phyloP scores from a whole-genome alignment of 2,329 filamentous ascomycete species.

The Davidsoniella virescens region DNA sequence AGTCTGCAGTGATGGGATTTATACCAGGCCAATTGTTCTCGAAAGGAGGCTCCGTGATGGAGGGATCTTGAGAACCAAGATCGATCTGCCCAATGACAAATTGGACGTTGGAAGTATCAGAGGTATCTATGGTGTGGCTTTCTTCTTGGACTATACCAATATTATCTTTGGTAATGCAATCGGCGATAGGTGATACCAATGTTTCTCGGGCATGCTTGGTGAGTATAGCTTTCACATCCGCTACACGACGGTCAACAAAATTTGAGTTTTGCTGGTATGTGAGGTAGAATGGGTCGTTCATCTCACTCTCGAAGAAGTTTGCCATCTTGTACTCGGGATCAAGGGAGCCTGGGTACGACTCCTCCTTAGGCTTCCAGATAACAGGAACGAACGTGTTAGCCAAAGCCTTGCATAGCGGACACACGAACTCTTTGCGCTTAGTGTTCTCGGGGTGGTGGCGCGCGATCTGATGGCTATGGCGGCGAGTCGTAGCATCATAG shows the following conservation, averaged over 20 bases:
- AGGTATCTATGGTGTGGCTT: not conserved
- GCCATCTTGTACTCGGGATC: slow-evolving; percentile 19
- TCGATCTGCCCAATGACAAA: too few species aligned
- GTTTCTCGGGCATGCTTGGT: not conserved
- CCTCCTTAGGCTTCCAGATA: slow-evolving; percentile 58
- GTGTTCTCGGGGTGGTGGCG: slow-evolving; percentile 80
- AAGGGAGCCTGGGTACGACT: slow-evolving; percentile 7
- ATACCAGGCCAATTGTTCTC: not conserved
- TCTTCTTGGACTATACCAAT: not conserved
- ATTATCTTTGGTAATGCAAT: not conserved
- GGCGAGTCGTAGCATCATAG: slow-evolving; percentile 62
- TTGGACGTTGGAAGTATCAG: not conserved
- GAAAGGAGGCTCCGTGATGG: too few species aligned
- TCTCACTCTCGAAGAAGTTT: slow-evolving; percentile 48
- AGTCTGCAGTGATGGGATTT: slow-evolving; percentile 30
- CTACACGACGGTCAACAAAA: not conserved
- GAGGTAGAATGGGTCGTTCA: slow-evolving; percentile 19
- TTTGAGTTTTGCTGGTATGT: too few species aligned
- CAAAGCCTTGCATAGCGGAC: slow-evolving; percentile 88
- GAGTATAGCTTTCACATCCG: not conserved
- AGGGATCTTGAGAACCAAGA: too few species aligned
- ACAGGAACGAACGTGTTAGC: slow-evolving; percentile 92
- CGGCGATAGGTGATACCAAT: not conserved
- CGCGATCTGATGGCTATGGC: slow-evolving; percentile 85
- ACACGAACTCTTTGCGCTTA: slow-evolving; percentile 75